Base-by-base conservation (phyloP, 306 rosid genomes). In the Cucumis cinereus region DNA sequence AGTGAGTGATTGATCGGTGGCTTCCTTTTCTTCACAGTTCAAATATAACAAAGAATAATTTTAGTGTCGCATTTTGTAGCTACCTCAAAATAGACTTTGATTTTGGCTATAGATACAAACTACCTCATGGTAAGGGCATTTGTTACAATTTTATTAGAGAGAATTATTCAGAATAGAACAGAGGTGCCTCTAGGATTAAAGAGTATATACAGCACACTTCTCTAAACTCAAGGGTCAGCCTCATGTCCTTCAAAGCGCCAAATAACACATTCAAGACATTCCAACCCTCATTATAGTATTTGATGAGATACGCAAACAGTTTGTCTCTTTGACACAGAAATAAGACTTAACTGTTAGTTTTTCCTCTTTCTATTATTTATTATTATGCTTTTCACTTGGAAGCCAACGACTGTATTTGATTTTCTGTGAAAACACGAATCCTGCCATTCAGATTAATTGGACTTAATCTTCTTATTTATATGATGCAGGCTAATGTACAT, bases 401-500 rank as follows among this genome's bases (percentile, higher is more conserved):
- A 62, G 47, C 13, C 23, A 33, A 15, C 43, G 5, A 15, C 68
- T 30, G 9, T 10, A n/a, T 64, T 30, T 30, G 35, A 30, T 30
- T 64, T 10, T 64, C 26, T 35, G 16, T 36, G 50, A 15, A 64
- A 64, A 64, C 54, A 41, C 13, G 14, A 43, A 23, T 23, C 15
- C 38, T 24, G 56, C 56, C 40, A 41, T 15, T 13, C 6, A n/a
- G 20, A 13, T 49, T 63, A 64, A 10, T 19, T n/a, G 73, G 17
- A 45, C 35, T 43, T 41, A 43, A 41, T 43, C 14, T 43, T 67
- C 47, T 67, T 43, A 3, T 13, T 43, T 35, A 0, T 43, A n/a
- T 50, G 83, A 76, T 90, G 86, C 81, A 95, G 99, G 81, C 77
- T 92, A 60, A 92, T 90, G 99, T 95, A 95, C 90, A 90, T 95